Evolutionary conservation across 2,329 filamentous ascomycete genomes (phyloP).

Genomic region (Venturia oleaginea): DNA sequence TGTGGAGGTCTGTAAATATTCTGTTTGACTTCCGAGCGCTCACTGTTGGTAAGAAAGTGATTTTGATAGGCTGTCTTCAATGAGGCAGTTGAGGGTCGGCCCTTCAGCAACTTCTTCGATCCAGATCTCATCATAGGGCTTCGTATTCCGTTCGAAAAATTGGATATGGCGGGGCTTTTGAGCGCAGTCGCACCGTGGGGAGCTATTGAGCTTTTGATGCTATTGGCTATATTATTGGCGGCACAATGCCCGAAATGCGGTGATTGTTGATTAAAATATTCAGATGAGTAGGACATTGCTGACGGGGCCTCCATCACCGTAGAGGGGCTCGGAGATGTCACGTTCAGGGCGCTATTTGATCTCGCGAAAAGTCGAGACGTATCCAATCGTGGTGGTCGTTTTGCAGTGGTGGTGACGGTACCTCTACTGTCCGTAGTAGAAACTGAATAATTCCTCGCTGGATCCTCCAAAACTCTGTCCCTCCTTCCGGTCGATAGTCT

Average conservation of each 20-base stretch:
- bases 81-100: background rate
- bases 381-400: conserved; percentile 31
- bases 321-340: conserved; percentile 27
- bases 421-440: conserved; percentile 17
- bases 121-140: conserved; percentile 15
- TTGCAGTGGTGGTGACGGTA: conserved; percentile 19
- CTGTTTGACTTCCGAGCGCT: conserved; percentile 28
- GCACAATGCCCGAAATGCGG: background rate
- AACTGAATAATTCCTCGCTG: background rate
- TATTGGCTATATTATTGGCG: conserved; percentile 17
- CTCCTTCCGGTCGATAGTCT: conserved; percentile 13
- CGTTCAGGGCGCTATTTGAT: conserved; percentile 17
- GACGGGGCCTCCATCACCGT: conserved; percentile 33
- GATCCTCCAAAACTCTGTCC: background rate
- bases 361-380: conserved; percentile 34
- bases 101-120: conserved; percentile 20
- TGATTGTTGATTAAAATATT: conserved; percentile 22
- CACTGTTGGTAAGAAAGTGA: conserved; percentile 25
- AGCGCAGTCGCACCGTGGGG: conserved; percentile 11
- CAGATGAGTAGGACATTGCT: conserved; percentile 29
- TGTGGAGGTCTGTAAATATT: conserved; percentile 38
- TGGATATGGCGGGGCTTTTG: conserved; percentile 9
- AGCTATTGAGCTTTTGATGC: conserved; percentile 19
- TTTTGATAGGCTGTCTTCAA: background rate
- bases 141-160: conserved; percentile 10